Evolutionary conservation across 2,329 filamentous ascomycete species (phyloP).

Genomic region (Erysiphe neolycopersici): DNA sequence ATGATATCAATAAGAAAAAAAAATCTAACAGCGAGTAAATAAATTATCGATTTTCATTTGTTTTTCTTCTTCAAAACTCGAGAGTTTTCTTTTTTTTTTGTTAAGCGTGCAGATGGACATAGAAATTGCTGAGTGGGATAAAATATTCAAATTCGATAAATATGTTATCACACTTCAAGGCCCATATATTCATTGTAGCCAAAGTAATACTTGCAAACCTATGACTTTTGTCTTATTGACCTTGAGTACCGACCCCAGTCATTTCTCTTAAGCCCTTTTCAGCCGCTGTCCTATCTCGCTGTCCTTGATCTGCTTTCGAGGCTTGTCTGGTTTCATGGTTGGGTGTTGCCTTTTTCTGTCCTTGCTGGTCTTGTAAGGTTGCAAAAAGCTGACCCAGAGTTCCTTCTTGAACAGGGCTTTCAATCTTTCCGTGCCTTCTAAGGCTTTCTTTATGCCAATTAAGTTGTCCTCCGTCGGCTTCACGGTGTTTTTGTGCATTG

Average conservation of each 20-base stretch:
- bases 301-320: neutral
- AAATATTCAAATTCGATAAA: too few relatives aligned
- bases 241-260: conserved; percentile 1
- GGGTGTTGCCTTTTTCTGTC: neutral
- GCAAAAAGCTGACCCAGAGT: conserved; percentile 12
- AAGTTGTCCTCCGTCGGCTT: conserved; percentile 28
- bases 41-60: too few relatives aligned
- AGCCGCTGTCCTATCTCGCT: conserved; percentile 1
- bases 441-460: conserved; percentile 26
- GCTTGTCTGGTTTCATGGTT: neutral
- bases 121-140: too few relatives aligned
- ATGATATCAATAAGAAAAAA: too few relatives aligned
- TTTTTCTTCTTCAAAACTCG: too few relatives aligned
- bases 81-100: too few relatives aligned
- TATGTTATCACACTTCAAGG: too few relatives aligned
- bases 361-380: conserved; percentile 3
- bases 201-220: too few relatives aligned
- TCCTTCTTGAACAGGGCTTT: conserved; percentile 14
- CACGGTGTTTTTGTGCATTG: conserved; percentile 31
- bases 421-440: conserved; percentile 23
- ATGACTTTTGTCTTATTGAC: neutral
- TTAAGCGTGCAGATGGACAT: too few relatives aligned
- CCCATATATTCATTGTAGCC: too few relatives aligned
- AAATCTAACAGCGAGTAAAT: too few relatives aligned
- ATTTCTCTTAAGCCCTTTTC: conserved; percentile 7